Evolutionary conservation across 2,329 filamentous ascomycete species (phyloP), one percentile per base, ranked within the genome.

Genomic region (Pseudocercospora vitis): DNA sequence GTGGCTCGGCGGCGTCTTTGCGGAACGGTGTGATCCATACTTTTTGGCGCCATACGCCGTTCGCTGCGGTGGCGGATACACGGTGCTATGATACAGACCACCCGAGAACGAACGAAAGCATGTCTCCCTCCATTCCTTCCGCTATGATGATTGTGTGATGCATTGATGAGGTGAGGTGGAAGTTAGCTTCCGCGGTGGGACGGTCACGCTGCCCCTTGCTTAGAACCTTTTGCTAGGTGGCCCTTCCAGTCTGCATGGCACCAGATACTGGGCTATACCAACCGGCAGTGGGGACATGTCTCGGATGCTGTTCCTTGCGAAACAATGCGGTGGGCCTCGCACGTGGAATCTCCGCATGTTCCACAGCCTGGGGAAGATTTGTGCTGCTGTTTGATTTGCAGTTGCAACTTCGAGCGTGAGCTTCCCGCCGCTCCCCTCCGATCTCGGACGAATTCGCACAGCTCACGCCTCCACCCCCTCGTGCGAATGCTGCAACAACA

Each of bases 161-260:
- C 37, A 19, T 40, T 23, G 16, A 40, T 40, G 37, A 23, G 23
- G 37, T 40, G 37, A 40, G 37, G 37, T 40, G 18, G 8, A 19
- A 40, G 16, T 40, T 40, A 40, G 19, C 19, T 40, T 40, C 37
- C 37, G 37, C 37, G 19, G 37, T 40, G 19, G 33, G 16, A 40
- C 23, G 37, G 37, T 40, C 37, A 40, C 21, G 37, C 37, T 11
- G n/a, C 37, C 37, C 37, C 37, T 40, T 40, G 37, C 37, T 40
- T 40, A 40, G 37, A 40, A 19, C 19, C 14, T 39, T 23, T 23
- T 39, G 12, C 16, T 39, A 21, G 18, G 18, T 14, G 19, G n/a
- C 9, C 6, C 35, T 39, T 16, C 19, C 21, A 18, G 33, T n/a
- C n/a, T n/a, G n/a, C n/a, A n/a, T n/a, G n/a, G n/a, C n/a, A n/a